Conservation (phyloP, 495 filamentous ascomycete species). For the Lasiosphaeria miniovina region DNA sequence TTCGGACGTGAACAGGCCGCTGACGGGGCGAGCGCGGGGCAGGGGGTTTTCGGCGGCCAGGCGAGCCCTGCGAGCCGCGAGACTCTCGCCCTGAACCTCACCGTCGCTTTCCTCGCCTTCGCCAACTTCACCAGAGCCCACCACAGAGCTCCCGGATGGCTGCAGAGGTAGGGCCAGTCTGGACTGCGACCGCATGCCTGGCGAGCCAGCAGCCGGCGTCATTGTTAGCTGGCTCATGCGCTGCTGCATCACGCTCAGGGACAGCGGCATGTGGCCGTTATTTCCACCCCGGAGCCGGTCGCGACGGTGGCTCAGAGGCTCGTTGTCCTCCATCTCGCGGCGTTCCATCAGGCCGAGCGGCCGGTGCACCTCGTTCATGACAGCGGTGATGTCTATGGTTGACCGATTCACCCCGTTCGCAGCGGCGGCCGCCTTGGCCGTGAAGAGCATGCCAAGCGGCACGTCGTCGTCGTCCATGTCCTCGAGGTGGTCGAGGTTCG, state of each 20-base stretch:
- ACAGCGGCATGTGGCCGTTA: slow-evolving; percentile 18
- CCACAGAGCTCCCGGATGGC: slow-evolving; percentile 5
- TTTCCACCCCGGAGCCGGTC: slow-evolving; percentile 67
- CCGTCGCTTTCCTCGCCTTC: slow-evolving; percentile 33
- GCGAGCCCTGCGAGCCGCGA: slow-evolving; percentile 70
- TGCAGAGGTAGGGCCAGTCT: slow-evolving; percentile 22
- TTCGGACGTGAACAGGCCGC: slow-evolving; percentile 75
- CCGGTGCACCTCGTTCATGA: slow-evolving; percentile 50
- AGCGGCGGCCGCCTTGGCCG: slow-evolving; percentile 46
- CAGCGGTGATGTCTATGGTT: slow-evolving; percentile 48
- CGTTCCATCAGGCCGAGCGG: slow-evolving; percentile 83
- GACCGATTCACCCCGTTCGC: slow-evolving; percentile 33
- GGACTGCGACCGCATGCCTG: slow-evolving; percentile 25
- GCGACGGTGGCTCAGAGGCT: slow-evolving; percentile 77
- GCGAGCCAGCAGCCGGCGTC: slow-evolving; percentile 17
- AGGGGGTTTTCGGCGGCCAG: slow-evolving; percentile 56
- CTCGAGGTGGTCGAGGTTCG: slow-evolving; percentile 43
- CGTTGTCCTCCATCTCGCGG: slow-evolving; percentile 83
- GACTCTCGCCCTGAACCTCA: slow-evolving; percentile 72
- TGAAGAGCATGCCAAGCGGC: slow-evolving; percentile 77
- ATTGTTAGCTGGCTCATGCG: slow-evolving; percentile 43
- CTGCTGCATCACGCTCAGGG: slow-evolving; percentile 28
- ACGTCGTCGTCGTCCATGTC: slow-evolving; percentile 67
- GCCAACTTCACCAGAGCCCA: slow-evolving; percentile 13
- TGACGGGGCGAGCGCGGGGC: slow-evolving; percentile 57